Percentiles rank a stretch among this genome's conserved stretches.
Conservation (phyloP, 768 basidiomycete genomes). For the Boletus reticuloceps region DNA sequence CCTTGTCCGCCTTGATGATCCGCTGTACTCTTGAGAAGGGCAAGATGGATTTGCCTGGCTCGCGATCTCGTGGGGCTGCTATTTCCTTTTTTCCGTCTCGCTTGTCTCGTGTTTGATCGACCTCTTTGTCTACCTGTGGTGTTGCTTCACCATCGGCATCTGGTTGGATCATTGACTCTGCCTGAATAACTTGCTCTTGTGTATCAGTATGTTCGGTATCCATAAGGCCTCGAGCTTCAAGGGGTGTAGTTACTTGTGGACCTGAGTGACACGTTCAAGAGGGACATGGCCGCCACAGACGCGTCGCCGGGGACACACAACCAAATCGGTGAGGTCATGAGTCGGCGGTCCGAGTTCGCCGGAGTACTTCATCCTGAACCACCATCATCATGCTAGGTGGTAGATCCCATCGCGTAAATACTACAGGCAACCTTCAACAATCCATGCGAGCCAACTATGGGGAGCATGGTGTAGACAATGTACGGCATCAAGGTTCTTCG, state of each 20-base stretch:
- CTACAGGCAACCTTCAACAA: slow-evolving; percentile 26
- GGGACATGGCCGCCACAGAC: slow-evolving; percentile 4
- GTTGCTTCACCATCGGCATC: slow-evolving; percentile 12
- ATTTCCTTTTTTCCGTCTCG: slow-evolving; percentile 23
- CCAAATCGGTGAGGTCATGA: no score
- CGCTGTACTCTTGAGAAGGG: slow-evolving; percentile 78
- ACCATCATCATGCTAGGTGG: slow-evolving; percentile 13
- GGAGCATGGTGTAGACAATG: slow-evolving; percentile 60
- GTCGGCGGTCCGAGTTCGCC: no score
- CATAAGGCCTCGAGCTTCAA: slow-evolving; percentile 4
- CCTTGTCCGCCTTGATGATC: slow-evolving; percentile 87
- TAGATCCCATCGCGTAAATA: slow-evolving; percentile 24
- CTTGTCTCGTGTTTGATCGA: slow-evolving; percentile 7
- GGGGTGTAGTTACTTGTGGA: no score
- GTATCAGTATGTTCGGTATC: slow-evolving; percentile 6
- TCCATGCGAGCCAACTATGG: slow-evolving; percentile 54
- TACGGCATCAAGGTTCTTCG: slow-evolving; percentile 21
- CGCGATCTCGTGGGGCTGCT: slow-evolving; percentile 27
- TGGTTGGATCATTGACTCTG: slow-evolving; percentile 1
- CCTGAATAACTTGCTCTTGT: slow-evolving; percentile 6
- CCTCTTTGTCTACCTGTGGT: neutral
- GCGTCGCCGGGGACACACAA: neutral
- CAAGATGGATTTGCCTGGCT: slow-evolving; percentile 67
- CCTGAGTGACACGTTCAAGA: neutral
- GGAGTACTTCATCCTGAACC: neutral